Percentiles rank a stretch among this genome's conserved stretches.
These are phyloP conservation scores for Tuber indicum DNA, from an alignment of 495 filamentous ascomycete genomes.

Conservation along the genomic window DNA sequence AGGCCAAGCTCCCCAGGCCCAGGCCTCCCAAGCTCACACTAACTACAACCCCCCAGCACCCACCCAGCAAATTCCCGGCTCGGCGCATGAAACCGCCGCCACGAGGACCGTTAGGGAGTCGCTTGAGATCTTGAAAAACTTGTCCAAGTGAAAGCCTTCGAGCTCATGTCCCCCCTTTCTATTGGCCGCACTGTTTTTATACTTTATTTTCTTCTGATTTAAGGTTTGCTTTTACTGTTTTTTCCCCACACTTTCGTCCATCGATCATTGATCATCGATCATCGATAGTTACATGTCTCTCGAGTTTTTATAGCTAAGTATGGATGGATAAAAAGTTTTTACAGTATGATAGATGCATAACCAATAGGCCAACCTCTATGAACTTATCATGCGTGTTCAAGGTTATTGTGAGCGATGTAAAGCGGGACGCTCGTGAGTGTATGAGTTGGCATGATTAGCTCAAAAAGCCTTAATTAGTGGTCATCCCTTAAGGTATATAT, in stretches of 20 bases:
- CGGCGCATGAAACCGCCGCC: neutral
- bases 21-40: neutral
- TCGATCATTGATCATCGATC: constrained; percentile 1
- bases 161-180: neutral
- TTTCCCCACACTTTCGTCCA: neutral
- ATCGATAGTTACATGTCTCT: neutral
- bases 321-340: neutral
- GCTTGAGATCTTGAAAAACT: neutral
- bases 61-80: neutral
- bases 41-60: neutral
- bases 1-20: constrained; percentile 41
- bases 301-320: neutral
- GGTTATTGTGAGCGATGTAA: neutral
- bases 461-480: neutral
- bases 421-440: neutral
- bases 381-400: neutral
- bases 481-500: neutral
- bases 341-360: neutral
- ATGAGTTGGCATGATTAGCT: neutral
- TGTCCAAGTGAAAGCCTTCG: neutral
- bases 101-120: neutral
- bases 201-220: neutral
- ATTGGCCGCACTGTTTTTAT: neutral
- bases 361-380: neutral
- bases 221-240: neutral